These are phyloP conservation scores for Trematosphaeria pertusa DNA, from an alignment of 2,329 filamentous ascomycete species.

Conservation along the genomic window DNA sequence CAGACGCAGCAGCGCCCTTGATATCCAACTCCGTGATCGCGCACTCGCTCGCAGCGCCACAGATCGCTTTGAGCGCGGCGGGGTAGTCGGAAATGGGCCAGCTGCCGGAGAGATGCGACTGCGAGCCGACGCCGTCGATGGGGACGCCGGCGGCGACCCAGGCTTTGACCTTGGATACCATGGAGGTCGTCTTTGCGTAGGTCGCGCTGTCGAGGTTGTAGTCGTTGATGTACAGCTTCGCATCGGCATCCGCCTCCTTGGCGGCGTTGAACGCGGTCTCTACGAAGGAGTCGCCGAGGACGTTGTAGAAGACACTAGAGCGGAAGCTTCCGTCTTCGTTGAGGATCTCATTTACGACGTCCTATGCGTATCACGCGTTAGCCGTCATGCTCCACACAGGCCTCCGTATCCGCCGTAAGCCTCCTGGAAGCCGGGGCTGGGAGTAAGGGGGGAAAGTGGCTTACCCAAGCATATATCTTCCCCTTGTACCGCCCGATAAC, in stretches of 20 bases:
- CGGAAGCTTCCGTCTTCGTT: constrained; percentile 67
- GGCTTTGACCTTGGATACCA: constrained; percentile 67
- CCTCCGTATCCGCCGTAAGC: too few species aligned
- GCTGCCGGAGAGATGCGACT: constrained; percentile 59
- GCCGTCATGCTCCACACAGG: too few species aligned
- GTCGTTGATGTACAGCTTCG: constrained; percentile 80
- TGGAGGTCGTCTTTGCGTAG: constrained; percentile 64
- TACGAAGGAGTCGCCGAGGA: constrained; percentile 74
- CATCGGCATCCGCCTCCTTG: constrained; percentile 68
- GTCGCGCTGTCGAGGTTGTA: constrained; percentile 66
- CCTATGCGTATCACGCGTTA: constrained; percentile 40
- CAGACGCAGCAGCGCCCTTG: constrained; percentile 59
- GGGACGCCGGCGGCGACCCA: constrained; percentile 68
- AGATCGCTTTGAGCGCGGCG: constrained; percentile 61
- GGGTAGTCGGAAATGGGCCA: constrained; percentile 55
- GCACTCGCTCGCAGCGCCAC: constrained; percentile 61
- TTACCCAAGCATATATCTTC: constrained; percentile 65
- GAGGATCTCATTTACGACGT: constrained; percentile 69
- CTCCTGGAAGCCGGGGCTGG: too few species aligned
- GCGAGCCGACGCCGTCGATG: constrained; percentile 70
- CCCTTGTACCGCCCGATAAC: constrained; percentile 67
- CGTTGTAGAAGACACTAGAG: constrained; percentile 67
- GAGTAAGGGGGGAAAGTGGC: constrained; percentile 17
- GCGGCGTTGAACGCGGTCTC: constrained; percentile 74
- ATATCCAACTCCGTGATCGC: constrained; percentile 75